A percentile compares a stretch with the other conserved stretches of the same genome.
Evolutionary conservation across 2,329 filamentous ascomycete species (phyloP).

Genomic region (Scopulariopsis brevicaulis): DNA sequence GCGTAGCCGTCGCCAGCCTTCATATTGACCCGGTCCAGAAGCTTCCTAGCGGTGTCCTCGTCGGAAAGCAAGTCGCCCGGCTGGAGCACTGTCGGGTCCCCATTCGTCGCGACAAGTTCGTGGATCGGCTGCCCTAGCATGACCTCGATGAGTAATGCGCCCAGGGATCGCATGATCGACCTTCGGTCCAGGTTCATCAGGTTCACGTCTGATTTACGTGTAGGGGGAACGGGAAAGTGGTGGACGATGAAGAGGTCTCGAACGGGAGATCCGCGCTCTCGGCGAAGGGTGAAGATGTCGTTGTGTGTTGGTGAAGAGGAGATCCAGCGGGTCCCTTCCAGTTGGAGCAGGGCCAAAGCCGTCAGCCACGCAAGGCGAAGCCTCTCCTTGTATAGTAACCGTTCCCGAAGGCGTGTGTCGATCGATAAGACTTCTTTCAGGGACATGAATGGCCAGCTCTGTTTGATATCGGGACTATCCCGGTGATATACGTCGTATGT

Average conservation of each 20-base stretch:
- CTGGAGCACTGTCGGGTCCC: background rate
- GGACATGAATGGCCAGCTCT: background rate
- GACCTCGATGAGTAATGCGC: constrained; percentile 12
- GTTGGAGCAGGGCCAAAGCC: background rate
- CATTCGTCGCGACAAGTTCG: background rate
- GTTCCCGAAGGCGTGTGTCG: background rate
- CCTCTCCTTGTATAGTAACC: background rate
- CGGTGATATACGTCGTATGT: background rate
- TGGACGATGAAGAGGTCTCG: constrained; percentile 12
- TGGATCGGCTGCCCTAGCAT: constrained; percentile 5
- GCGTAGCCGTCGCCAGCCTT: constrained; percentile 8
- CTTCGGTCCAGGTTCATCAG: background rate
- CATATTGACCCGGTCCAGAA: background rate
- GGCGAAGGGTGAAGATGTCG: constrained; percentile 9
- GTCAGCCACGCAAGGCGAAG: background rate
- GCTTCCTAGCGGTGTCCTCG: background rate
- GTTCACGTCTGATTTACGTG: background rate
- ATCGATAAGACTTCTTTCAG: background rate
- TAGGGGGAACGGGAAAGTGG: constrained; percentile 9
- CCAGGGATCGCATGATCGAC: constrained; percentile 8
- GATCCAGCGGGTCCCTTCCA: background rate
- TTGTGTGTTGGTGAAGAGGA: background rate
- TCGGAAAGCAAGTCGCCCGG: background rate
- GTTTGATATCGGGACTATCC: background rate
- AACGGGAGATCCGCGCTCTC: constrained; percentile 10